Base-by-base conservation (phyloP, 768 basidiomycete genomes). In the Podaxis pistillaris region DNA sequence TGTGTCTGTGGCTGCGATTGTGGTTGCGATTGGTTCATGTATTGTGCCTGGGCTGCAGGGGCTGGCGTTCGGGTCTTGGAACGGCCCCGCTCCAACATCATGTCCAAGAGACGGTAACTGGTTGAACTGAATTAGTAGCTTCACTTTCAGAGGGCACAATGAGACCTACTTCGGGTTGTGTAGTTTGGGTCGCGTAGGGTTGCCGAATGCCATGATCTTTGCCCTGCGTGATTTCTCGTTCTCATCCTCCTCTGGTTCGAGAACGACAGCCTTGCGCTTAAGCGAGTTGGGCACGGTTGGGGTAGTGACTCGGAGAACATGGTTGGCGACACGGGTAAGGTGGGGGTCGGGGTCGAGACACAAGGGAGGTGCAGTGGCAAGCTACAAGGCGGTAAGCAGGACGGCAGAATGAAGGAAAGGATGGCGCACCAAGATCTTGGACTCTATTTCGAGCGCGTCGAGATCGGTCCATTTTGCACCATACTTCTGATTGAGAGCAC, bases 131-230 rank as follows among this genome's bases (percentile, higher is more conserved):
- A 49, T 26, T 52, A 58, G 15, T 19, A 41, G 12, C 33, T 38
- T 47, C 30, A 15, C 52, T 46, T 33, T 37, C 44, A 17, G 33
- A 61, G 52, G 12, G 54, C 63, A 64, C 37, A 6, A 63, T 40
- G 46, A 58, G 50, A 36, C 71, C 56, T 75, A 88, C 87, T 73
- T 85, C 53, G 86, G 83, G 17, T 77, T 74, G 61, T 82, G 76
- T 66, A 78, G 68, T 70, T 84, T 74, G 63, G 75, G 76, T 66
- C 81, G 73, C 47, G 79, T 77, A 9, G 90, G 89, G 56, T 85
- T 85, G 90, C 91, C 91, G 75, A 87, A 91, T 59, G 89, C 83
- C 78, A 90, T 82, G 59, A 94, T 84, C 79, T 91, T 91, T 22
- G 81, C 77, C 56, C 87, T 82, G 52, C 89, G 84, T 30, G 84